Base-by-base conservation (phyloP, 257 asterid genomes). In the Ajuga chamaepitys region DNA sequence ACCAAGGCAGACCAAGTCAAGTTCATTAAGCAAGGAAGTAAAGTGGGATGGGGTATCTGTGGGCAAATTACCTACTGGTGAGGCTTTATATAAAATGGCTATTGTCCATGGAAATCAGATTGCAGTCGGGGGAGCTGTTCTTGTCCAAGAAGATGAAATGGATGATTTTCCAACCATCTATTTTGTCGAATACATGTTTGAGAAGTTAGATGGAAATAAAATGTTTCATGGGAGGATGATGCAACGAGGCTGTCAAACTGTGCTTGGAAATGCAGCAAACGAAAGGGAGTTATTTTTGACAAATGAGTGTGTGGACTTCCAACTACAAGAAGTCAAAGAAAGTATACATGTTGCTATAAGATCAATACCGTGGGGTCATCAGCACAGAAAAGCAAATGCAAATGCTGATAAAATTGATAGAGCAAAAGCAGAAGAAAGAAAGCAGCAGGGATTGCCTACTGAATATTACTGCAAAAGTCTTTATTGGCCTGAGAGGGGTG, bases 391-490 rank as follows among this genome's bases (percentile, higher is more conserved):
- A 62, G 84, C 71, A 44, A 82, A 84, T 78, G 79, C 85, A 25
- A 67, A 73, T 63, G 83, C 81, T 58, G 97, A 89, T 48, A 89
- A 75, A 76, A 54, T 66, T 66, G 96, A 92, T 45, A 84, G 85
- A 78, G 85, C 84, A 72, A 84, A 84, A 67, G 95, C 92, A n/a
- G 96, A 89, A 65, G 99, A 93, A 51, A 78, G 90, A 76, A 88
- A 81, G 77, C 83, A 58, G 79, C 83, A 84, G 67, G 97, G 90
- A 4, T 74, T 87, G 67, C 81, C 88, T 14, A 66, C 71, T 55
- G 96, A 87, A 59, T 93, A 84, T 70, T 89, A 87, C 74, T 93
- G 99, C 79, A 86, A 76, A 84, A 93, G 95, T 73, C 71, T 93
- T 77, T 93, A 89, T 74, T 81, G 77, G 54, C 97, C 97, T 32